phyloP scores from a whole-genome alignment of 805 yeast genomes.

The Candida nanaspora region DNA sequence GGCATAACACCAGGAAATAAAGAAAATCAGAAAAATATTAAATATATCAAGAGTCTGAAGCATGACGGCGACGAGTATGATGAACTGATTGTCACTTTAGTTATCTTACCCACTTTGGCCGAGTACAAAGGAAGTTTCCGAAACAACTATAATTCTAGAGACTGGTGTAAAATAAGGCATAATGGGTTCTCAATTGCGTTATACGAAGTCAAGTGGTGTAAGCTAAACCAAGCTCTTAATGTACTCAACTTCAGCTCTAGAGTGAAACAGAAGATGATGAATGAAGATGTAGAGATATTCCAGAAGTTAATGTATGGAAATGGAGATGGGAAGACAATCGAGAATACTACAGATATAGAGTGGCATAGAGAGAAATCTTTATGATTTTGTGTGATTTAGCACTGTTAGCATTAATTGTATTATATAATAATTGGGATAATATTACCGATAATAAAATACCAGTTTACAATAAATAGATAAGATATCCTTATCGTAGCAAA shows the following conservation, averaged over 20 bases:
- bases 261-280: neutral
- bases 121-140: constrained; percentile 58
- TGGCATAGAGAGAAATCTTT: neutral
- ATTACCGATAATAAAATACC: too few relatives aligned
- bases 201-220: constrained; percentile 45
- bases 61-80: too few relatives aligned
- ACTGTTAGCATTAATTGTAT: too few relatives aligned
- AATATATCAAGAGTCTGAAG: constrained; percentile 14
- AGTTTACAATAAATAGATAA: too few relatives aligned
- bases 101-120: constrained; percentile 64
- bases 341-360: neutral
- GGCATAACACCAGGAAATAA: constrained; percentile 34
- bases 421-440: too few relatives aligned
- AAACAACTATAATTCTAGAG: constrained; percentile 65
- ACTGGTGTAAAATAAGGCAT: constrained; percentile 57
- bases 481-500: too few relatives aligned
- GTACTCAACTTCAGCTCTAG: neutral
- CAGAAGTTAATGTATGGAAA: neutral
- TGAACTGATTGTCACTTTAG: constrained; percentile 50
- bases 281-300: neutral
- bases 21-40: constrained; percentile 24
- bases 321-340: too few relatives aligned
- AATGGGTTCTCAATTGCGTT: constrained; percentile 75
- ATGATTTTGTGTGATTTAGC: too few relatives aligned
- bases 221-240: constrained; percentile 7